These are phyloP conservation scores for Fusarium anguioides DNA, from an alignment of 2,329 filamentous ascomycete genomes.

Conservation along the genomic window DNA sequence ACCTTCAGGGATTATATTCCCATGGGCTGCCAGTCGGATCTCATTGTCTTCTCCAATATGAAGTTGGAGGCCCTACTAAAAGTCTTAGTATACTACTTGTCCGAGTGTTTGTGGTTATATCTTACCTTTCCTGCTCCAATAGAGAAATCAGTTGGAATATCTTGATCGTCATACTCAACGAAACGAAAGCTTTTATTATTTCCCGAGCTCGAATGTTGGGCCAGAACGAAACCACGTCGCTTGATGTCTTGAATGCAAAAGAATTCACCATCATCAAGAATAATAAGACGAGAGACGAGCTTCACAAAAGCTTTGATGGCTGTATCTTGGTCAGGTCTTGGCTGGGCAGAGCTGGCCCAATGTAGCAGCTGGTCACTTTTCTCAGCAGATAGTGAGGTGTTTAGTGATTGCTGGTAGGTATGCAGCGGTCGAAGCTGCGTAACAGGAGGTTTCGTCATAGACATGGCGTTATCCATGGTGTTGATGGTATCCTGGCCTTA, in stretches of 20 bases:
- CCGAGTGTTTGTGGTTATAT: too few relatives aligned
- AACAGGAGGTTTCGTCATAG: neutral
- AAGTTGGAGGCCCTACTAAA: neutral
- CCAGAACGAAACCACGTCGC: neutral
- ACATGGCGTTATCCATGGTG: slow-evolving; percentile 7
- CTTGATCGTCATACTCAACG: neutral
- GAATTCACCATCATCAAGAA: slow-evolving; percentile 2
- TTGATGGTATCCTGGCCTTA: neutral
- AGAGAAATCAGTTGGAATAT: slow-evolving; percentile 11
- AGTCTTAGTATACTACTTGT: neutral
- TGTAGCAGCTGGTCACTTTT: neutral
- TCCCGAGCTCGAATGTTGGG: neutral
- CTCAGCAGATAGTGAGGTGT: neutral
- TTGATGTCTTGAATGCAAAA: slow-evolving; percentile 14
- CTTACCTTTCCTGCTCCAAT: slow-evolving; percentile 18
- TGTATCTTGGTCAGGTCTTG: neutral
- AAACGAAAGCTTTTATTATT: rapidly evolving
- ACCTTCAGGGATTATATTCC: neutral
- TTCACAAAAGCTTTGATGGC: slow-evolving; percentile 2
- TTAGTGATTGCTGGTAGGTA: neutral
- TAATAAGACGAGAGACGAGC: neutral
- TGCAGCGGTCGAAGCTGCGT: slow-evolving; percentile 33
- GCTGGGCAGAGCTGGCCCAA: slow-evolving; percentile 2
- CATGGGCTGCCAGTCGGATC: neutral
- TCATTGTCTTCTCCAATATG: neutral